phyloP scores from a whole-genome alignment of 192 early-diverging fungal species.

The Backusella liffmaniae region DNA sequence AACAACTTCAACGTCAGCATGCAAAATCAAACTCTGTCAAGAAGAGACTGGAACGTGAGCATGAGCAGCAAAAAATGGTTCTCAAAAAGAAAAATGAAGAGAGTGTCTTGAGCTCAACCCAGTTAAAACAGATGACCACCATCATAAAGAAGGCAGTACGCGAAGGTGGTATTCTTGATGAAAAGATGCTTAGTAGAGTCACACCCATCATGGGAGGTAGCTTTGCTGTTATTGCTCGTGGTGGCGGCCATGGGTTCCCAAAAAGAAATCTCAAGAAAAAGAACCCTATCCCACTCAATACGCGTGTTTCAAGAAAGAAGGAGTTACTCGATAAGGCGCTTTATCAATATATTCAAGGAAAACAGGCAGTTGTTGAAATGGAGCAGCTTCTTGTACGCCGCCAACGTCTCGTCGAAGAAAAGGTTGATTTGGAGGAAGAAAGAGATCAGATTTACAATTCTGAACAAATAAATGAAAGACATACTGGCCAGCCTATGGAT shows the following conservation, averaged over 20 bases:
- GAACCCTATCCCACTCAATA: constrained; percentile 28
- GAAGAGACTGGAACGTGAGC: constrained; percentile 52
- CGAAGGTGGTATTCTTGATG: constrained; percentile 34
- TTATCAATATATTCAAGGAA: constrained; percentile 52
- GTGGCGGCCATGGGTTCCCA: constrained; percentile 27
- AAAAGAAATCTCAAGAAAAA: constrained; percentile 22
- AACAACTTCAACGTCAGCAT: constrained; percentile 57
- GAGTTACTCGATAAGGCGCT: constrained; percentile 54
- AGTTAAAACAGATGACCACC: constrained; percentile 45
- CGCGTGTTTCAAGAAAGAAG: constrained; percentile 47
- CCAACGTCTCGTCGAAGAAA: constrained; percentile 43
- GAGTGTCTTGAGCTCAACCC: constrained; percentile 34
- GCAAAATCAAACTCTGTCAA: constrained; percentile 45
- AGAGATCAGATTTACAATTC: constrained; percentile 42
- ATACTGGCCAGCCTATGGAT: constrained; percentile 18
- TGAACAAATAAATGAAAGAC: constrained; percentile 33
- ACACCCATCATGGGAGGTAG: constrained; percentile 33
- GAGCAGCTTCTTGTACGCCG: constrained; percentile 49
- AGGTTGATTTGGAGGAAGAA: constrained; percentile 48
- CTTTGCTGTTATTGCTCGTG: constrained; percentile 38
- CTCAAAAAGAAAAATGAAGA: constrained; percentile 61
- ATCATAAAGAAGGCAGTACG: constrained; percentile 48
- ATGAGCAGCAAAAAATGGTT: constrained; percentile 52
- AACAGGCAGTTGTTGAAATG: constrained; percentile 49
- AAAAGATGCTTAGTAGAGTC: constrained; percentile 25